phyloP scores from a whole-genome alignment of 805 yeast species.

The Yarrowia deformans region DNA sequence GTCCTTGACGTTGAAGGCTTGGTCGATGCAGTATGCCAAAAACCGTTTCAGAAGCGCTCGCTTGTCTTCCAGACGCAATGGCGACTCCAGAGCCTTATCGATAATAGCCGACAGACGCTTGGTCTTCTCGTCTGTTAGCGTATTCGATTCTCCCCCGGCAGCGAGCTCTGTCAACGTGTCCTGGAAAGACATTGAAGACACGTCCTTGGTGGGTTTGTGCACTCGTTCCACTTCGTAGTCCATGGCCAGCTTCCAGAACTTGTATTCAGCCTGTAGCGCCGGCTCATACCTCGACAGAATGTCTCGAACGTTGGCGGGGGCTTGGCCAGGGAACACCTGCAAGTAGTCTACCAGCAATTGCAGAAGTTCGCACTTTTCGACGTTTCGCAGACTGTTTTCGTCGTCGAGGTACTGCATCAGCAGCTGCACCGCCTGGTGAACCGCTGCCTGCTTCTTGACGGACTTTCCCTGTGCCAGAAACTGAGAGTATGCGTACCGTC shows the following conservation, averaged over 20 bases:
- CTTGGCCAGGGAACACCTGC: slow-evolving; percentile 40
- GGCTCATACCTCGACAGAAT: slow-evolving; percentile 43
- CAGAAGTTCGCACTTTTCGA: slow-evolving; percentile 29
- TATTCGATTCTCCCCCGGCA: not conserved
- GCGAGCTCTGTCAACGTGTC: slow-evolving; percentile 21
- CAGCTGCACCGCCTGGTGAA: slow-evolving; percentile 39
- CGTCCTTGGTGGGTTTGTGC: slow-evolving; percentile 10
- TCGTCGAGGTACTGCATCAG: slow-evolving; percentile 31
- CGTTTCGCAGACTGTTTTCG: slow-evolving; percentile 24
- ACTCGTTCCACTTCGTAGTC: slow-evolving; percentile 47
- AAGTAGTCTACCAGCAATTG: slow-evolving; percentile 18
- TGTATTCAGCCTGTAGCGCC: slow-evolving; percentile 44
- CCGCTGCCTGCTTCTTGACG: slow-evolving; percentile 33
- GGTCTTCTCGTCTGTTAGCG: slow-evolving; percentile 13
- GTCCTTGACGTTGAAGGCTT: slow-evolving; percentile 18
- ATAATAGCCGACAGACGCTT: slow-evolving; percentile 11
- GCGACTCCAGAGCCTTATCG: slow-evolving; percentile 15
- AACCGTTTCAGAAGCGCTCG: slow-evolving; percentile 18
- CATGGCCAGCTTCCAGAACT: slow-evolving; percentile 50
- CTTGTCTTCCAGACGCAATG: slow-evolving; percentile 18
- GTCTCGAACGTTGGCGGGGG: slow-evolving; percentile 44
- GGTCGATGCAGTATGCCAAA: slow-evolving; percentile 20
- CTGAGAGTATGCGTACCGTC: slow-evolving; percentile 42
- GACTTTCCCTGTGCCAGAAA: slow-evolving; percentile 26
- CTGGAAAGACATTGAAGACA: slow-evolving; percentile 16